These are phyloP conservation scores for Coemansia sp. DNA, from an alignment of 192 early-diverging fungal species.

Conservation along the genomic window DNA sequence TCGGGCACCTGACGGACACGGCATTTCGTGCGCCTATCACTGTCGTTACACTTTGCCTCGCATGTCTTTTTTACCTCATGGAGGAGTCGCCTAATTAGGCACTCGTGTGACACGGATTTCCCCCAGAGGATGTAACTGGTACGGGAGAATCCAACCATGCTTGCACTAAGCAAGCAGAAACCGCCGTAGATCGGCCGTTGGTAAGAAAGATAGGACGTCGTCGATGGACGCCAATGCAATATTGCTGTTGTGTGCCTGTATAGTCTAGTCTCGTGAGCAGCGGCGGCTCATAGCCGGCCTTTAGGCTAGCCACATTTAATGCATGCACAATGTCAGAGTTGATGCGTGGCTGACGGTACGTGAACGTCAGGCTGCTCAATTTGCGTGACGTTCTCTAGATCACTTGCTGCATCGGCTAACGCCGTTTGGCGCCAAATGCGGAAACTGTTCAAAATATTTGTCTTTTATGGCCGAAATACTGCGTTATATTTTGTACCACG, in stretches of 20 bases:
- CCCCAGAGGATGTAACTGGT: neutral
- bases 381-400: neutral
- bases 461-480: neutral
- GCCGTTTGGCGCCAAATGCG: neutral
- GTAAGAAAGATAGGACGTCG: too few species aligned
- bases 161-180: conserved; percentile 1
- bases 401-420: neutral
- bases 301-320: conserved; percentile 6
- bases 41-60: neutral
- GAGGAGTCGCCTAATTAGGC: neutral
- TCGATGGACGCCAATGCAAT: neutral
- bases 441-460: neutral
- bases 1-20: neutral
- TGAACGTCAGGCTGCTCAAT: conserved; percentile 8
- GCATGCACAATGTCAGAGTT: neutral
- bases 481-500: neutral
- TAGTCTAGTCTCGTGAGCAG: conserved; percentile 1
- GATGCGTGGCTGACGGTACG: neutral
- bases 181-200: neutral
- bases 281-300: neutral
- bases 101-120: neutral
- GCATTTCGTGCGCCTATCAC: conserved; percentile 2
- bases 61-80: neutral
- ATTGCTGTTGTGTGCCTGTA: neutral
- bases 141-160: conserved; percentile 2